Conservation (phyloP, 805 yeast genomes). For the Hanseniaspora guilliermondii region DNA sequence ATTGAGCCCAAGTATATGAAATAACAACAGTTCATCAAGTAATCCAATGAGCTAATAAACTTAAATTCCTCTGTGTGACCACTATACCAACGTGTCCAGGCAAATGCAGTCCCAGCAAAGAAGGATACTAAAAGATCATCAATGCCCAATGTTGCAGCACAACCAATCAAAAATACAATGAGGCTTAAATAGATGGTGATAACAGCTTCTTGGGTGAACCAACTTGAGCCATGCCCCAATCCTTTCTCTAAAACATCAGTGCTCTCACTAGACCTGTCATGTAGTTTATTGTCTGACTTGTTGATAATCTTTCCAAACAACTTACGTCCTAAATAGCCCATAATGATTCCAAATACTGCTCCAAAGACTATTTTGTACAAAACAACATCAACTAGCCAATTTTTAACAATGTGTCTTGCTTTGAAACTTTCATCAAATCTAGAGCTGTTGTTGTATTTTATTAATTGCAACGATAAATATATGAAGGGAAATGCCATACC, state of each 20-base stretch:
- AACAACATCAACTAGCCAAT: slow-evolving; percentile 67
- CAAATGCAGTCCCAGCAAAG: slow-evolving; percentile 88
- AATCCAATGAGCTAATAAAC: slow-evolving; percentile 77
- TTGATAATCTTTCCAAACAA: slow-evolving; percentile 41
- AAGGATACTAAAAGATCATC: slow-evolving; percentile 82
- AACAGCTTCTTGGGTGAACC: slow-evolving; percentile 80
- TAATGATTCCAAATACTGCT: slow-evolving; percentile 52
- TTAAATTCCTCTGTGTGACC: slow-evolving; percentile 70
- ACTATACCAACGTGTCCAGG: slow-evolving; percentile 89
- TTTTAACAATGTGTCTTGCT: slow-evolving; percentile 50
- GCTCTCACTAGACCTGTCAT: neutral
- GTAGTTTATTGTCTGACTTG: neutral
- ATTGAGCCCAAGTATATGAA: slow-evolving; percentile 88
- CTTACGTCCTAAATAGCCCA: slow-evolving; percentile 62
- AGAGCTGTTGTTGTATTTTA: slow-evolving; percentile 50
- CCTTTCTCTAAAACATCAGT: neutral
- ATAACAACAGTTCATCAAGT: slow-evolving; percentile 68
- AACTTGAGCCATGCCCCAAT: slow-evolving; percentile 46
- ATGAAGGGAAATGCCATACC: slow-evolving; percentile 95
- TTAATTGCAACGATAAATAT: slow-evolving; percentile 52
- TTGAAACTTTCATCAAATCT: neutral
- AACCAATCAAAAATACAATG: slow-evolving; percentile 75
- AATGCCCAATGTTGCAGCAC: slow-evolving; percentile 75
- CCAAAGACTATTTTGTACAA: slow-evolving; percentile 77
- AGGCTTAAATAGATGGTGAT: slow-evolving; percentile 70